A percentile compares a stretch with the other conserved stretches of the same genome.
Evolutionary conservation across 352 stramenopile species (phyloP).

Genomic region (Pythium rishiriense): DNA sequence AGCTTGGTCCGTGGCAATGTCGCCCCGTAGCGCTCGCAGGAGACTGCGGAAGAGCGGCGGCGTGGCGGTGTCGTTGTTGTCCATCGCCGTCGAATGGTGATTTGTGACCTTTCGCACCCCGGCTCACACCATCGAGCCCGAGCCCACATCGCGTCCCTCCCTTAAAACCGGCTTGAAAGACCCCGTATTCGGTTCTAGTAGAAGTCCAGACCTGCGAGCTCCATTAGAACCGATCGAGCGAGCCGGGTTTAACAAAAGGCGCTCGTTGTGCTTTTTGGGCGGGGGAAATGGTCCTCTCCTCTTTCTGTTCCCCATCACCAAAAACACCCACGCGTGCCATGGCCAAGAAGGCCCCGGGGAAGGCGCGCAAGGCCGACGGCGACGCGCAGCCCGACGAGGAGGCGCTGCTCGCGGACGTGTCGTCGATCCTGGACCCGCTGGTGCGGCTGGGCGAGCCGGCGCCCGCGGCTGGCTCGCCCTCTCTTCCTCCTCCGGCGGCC

Average conservation of each 20-base stretch:
- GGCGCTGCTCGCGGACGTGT: slow-evolving; percentile 15
- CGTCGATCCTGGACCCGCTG: slow-evolving; percentile 14
- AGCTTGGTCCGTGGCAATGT: neutral
- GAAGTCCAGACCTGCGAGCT: neutral
- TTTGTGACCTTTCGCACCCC: neutral
- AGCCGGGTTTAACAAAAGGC: neutral
- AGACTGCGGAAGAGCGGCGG: slow-evolving; percentile 18
- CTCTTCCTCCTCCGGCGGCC: neutral
- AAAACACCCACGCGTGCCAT: no score
- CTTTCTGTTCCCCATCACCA: neutral
- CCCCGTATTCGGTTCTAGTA: slow-evolving; percentile 20
- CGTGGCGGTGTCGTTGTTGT: neutral
- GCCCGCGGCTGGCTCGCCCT: no score
- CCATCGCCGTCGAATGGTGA: neutral
- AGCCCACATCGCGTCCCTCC: neutral
- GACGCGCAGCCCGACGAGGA: slow-evolving; percentile 17
- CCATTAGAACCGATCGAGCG: neutral
- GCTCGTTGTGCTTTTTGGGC: neutral
- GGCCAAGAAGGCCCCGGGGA: slow-evolving; percentile 24
- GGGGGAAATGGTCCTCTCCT: slow-evolving; percentile 1
- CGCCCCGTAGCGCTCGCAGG: neutral
- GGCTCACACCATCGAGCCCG: neutral
- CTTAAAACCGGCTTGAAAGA: neutral
- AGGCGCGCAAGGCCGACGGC: slow-evolving; percentile 10
- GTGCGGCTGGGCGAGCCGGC: slow-evolving; percentile 3